Evolutionary conservation across 805 yeast genomes (phyloP).

Genomic region (Metschnikowia bowlesiae): DNA sequence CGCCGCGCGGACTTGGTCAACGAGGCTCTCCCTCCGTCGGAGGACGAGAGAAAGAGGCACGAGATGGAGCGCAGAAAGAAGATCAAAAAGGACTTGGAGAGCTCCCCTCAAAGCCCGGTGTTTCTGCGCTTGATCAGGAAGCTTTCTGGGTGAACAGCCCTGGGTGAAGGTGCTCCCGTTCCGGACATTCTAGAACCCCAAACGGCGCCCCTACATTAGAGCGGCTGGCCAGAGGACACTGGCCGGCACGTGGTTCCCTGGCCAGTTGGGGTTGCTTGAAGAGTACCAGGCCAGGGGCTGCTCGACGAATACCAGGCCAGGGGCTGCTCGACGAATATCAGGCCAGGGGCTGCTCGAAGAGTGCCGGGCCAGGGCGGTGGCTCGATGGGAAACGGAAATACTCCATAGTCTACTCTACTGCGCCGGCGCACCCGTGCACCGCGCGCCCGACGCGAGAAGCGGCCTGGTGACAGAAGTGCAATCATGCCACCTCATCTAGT

Average conservation of each 20-base stretch:
- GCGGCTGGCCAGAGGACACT: too few species aligned
- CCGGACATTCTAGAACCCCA: too few species aligned
- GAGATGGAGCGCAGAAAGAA: constrained; percentile 45
- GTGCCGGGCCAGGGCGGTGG: too few species aligned
- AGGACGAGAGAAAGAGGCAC: constrained; percentile 47
- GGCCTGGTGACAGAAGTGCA: background rate
- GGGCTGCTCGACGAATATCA: too few species aligned
- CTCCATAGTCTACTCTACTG: background rate
- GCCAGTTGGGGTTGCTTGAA: too few species aligned
- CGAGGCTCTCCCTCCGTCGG: constrained; percentile 84
- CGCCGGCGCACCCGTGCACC: background rate
- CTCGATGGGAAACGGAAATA: background rate
- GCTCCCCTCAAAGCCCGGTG: constrained; percentile 30
- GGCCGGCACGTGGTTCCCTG: too few species aligned
- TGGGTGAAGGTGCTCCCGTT: background rate
- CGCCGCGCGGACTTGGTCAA: constrained; percentile 71
- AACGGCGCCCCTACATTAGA: too few species aligned
- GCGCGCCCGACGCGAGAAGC: constrained; percentile 4
- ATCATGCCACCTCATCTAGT: background rate
- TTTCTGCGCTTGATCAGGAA: constrained; percentile 37
- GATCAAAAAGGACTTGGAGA: constrained; percentile 34
- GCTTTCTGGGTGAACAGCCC: constrained; percentile 22
- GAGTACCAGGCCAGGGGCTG: too few species aligned
- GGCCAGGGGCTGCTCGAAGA: too few species aligned
- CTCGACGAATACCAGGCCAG: too few species aligned